A percentile compares a stretch with the other conserved stretches of the same genome.
These are phyloP conservation scores for Silene conica DNA, from an alignment of 148 eudicot genomes.

Conservation along the genomic window DNA sequence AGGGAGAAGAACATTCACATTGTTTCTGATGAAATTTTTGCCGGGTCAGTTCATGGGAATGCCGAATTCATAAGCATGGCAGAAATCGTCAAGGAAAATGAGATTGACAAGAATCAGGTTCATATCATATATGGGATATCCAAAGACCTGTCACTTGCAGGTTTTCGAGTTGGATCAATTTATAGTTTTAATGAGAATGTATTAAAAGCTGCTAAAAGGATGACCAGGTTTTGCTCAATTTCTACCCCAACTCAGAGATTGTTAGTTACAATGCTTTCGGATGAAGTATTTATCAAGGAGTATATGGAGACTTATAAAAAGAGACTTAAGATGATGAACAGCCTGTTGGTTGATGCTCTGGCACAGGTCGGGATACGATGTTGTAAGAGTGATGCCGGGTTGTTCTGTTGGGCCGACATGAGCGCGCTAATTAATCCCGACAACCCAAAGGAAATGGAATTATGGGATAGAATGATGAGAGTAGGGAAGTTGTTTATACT, in stretches of 20 bases:
- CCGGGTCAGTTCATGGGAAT: slow-evolving; percentile 54
- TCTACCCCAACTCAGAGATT: no score
- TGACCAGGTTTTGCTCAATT: slow-evolving; percentile 9
- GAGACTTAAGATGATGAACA: no score
- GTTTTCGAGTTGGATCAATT: slow-evolving; percentile 31
- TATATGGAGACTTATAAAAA: no score
- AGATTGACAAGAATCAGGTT: no score
- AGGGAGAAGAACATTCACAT: slow-evolving; percentile 81
- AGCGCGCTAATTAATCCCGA: slow-evolving; percentile 51
- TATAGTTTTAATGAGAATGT: slow-evolving; percentile 60
- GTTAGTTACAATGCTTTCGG: no score
- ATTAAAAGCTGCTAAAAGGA: slow-evolving; percentile 52
- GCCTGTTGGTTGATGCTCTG: no score
- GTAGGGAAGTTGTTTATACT: slow-evolving; percentile 61
- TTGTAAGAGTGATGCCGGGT: no score
- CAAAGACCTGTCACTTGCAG: no score
- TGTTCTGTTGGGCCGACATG: slow-evolving; percentile 57
- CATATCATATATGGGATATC: no score
- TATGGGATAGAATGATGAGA: slow-evolving; percentile 73
- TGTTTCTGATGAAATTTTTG: slow-evolving; percentile 73
- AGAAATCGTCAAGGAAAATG: no score
- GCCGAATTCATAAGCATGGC: slow-evolving; percentile 59
- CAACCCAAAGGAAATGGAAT: slow-evolving; percentile 71
- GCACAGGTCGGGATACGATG: no score
- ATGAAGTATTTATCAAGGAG: no score